A percentile compares a stretch with the other conserved stretches of the same genome.
These are phyloP conservation scores for Ascochyta viciae-villosae DNA, from an alignment of 2,329 filamentous ascomycete species.

Conservation along the genomic window DNA sequence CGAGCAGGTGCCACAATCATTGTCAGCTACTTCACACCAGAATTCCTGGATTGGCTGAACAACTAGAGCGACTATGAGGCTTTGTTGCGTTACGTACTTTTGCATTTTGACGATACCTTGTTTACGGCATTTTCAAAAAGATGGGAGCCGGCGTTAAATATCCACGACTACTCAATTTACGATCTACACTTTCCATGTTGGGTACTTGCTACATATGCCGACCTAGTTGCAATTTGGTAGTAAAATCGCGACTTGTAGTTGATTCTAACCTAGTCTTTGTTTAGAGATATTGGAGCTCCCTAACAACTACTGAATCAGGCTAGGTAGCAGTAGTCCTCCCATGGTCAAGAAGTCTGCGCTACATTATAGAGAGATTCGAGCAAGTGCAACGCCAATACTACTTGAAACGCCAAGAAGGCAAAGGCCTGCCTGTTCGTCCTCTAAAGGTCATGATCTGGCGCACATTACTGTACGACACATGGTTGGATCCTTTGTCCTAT, in stretches of 20 bases:
- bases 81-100: background rate
- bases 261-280: background rate
- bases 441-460: no score
- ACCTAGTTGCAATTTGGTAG: no score
- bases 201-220: background rate
- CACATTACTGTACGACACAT: no score
- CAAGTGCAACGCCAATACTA: no score
- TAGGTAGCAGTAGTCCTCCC: background rate
- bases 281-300: background rate
- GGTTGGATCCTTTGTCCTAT: no score
- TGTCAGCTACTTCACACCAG: constrained; percentile 92
- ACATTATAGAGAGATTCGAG: no score
- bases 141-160: constrained; percentile 15
- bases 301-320: no score
- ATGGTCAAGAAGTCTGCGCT: no score
- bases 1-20: constrained; percentile 92
- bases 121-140: constrained; percentile 12
- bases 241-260: no score
- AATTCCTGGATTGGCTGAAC: constrained; percentile 69
- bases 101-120: constrained; percentile 9
- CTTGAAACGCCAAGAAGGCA: no score
- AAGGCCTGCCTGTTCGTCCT: no score
- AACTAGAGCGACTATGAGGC: constrained; percentile 25
- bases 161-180: constrained; percentile 10
- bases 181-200: background rate